Base-by-base conservation (phyloP, 73 alveolate species). In the Symbiodinium natans region DNA sequence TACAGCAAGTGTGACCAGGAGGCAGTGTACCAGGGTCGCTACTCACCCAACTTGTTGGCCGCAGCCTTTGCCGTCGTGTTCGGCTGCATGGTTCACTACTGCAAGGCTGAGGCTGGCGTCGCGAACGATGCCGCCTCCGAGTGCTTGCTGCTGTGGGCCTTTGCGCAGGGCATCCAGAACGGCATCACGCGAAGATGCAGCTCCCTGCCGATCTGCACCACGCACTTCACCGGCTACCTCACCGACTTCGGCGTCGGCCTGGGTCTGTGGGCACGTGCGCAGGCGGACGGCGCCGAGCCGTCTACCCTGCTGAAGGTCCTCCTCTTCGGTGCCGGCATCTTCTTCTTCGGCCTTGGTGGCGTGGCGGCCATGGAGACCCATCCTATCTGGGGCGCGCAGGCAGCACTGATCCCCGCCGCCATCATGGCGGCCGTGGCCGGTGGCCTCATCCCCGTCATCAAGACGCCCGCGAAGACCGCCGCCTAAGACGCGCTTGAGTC, bases 301-400 rank as follows among this genome's bases (percentile, higher is more conserved):
- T 68, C 90, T 68, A 82, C 90, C 41, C 31, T 86, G 43, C 73
- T 86, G 93, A 86, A 84, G 93, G 93, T 46, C 54, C 10, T 86
- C 54, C 93, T 86, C 82, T 86, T 86, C 56, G 93, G 82, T 0
- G 80, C 93, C 34, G 93, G 93, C 54, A 31, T 52, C 93, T 23
- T 86, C 54, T 86, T 86, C 82, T 86, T 86, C 93, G 80, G 93
- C 83, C 82, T 86, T 0, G 93, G 93, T 11, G 93, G 93, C 13
- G 93, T 86, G 93, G 93, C 93, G 34, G 93, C 93, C 93, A 86
- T 43, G 93, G 93, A 86, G 82, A 34, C 56, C 40, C 52, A 86
- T 21, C 82, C 29, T 2, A 9, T 54, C 8, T 86, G 8, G 52
- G 38, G 52, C 56, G 36, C 56, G 82, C 93, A 86, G 93, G 93